Percentiles rank a stretch among this genome's conserved stretches.
phyloP scores from a whole-genome alignment of 2,329 filamentous ascomycete species.

The Stachybotrys chartarum region DNA sequence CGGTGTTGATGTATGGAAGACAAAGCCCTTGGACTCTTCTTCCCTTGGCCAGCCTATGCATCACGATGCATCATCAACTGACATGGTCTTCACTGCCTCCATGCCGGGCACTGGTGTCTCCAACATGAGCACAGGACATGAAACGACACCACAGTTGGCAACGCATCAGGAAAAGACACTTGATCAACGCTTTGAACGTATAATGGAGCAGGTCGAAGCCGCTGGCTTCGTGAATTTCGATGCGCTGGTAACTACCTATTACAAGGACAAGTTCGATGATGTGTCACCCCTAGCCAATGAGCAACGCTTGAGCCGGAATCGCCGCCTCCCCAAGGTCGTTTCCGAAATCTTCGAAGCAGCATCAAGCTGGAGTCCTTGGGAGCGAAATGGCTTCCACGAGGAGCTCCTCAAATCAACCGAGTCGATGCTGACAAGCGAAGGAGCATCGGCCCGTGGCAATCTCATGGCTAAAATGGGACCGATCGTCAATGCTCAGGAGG shows the following conservation, averaged over 20 bases:
- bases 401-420: constrained; percentile 17
- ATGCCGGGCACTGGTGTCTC: background rate
- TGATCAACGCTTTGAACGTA: constrained; percentile 12
- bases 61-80: constrained; percentile 1
- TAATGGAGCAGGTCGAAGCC: constrained; percentile 13
- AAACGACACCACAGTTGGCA: background rate
- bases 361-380: constrained; percentile 14
- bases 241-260: constrained; percentile 17
- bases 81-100: constrained; percentile 4
- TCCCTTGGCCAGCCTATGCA: constrained; percentile 4
- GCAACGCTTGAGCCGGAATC: constrained; percentile 16
- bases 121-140: background rate
- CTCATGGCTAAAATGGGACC: constrained; percentile 9
- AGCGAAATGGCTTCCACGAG: constrained; percentile 16
- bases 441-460: background rate
- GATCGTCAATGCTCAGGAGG: constrained; percentile 9
- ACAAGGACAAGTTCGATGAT: constrained; percentile 11
- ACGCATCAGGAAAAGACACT: constrained; percentile 1
- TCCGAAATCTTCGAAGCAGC: constrained; percentile 10
- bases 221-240: constrained; percentile 18
- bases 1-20: constrained; percentile 9
- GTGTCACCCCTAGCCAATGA: constrained; percentile 14
- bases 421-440: constrained; percentile 11
- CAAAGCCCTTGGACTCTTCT: constrained; percentile 3
- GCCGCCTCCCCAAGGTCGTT: constrained; percentile 15